Percentiles rank a stretch among this genome's conserved stretches.
Evolutionary conservation across 108 stramenopile genomes (phyloP).

Genomic region (Cyclotella cryptica): DNA sequence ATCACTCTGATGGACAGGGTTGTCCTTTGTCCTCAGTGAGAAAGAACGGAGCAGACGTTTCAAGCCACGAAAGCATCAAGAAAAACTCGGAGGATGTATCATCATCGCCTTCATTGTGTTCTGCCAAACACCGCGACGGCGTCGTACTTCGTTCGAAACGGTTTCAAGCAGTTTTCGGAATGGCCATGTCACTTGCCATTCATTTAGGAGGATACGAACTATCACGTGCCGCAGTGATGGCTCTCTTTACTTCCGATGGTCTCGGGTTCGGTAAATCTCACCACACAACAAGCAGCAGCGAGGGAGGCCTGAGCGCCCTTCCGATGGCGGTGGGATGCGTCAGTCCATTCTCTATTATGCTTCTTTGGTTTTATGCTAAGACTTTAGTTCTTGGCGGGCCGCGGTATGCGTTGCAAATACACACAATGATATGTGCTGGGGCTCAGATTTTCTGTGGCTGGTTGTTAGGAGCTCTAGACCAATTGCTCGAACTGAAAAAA

Average conservation of each 20-base stretch:
- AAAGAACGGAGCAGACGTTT: background rate
- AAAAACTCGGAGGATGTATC: background rate
- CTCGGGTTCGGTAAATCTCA: conserved; percentile 66
- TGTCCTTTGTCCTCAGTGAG: background rate
- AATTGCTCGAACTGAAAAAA: conserved; percentile 7
- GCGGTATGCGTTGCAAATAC: conserved; percentile 59
- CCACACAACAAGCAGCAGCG: background rate
- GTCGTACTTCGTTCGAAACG: conserved; percentile 7
- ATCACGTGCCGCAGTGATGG: conserved; percentile 72
- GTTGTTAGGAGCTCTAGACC: conserved; percentile 27
- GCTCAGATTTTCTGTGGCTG: conserved; percentile 29
- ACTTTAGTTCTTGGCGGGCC: conserved; percentile 70
- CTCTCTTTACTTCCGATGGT: conserved; percentile 75
- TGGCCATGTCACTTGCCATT: conserved; percentile 66
- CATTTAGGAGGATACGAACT: conserved; percentile 89
- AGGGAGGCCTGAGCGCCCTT: conserved; percentile 66
- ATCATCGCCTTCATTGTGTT: background rate
- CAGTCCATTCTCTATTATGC: conserved; percentile 66
- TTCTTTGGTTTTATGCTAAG: conserved; percentile 73
- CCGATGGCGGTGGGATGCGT: conserved; percentile 84
- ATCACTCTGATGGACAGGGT: background rate
- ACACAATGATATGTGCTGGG: conserved; percentile 57
- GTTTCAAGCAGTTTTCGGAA: conserved; percentile 14
- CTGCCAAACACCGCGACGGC: conserved; percentile 2
- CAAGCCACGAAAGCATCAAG: background rate